Base-by-base conservation (phyloP, 2,329 filamentous ascomycete genomes). In the Talaromyces sp. region DNA sequence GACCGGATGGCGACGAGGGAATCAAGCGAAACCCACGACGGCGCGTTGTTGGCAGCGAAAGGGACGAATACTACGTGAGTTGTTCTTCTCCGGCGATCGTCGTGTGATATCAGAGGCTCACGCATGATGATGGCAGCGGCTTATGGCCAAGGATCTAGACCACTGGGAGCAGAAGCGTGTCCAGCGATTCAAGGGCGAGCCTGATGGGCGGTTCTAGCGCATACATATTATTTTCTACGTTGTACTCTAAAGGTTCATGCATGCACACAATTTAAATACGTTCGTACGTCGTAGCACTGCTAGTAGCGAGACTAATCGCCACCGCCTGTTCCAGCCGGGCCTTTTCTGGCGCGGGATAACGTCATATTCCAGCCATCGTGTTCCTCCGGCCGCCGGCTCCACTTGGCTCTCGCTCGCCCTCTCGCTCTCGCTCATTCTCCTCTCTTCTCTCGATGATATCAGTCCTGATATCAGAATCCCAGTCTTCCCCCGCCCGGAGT, bases 121-220 rank as follows among this genome's bases (percentile, higher is more conserved):
- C 28, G 57, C 14, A 36, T 18, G 42, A 31, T 53, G 57, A 52
- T 30, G 42, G 61, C 75, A 95, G 90, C 86, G 87, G 78, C 81
- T 91, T 44, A 90, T 91, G 68, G 90, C 91, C 34, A 96, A 96
- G 76, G 95, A 98, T 73, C 79, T 98, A 64, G 94, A 99, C 71
- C 85, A 92, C 72, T 99, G 95, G 95, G 94, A 98, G 75, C 95
- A 98, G 78, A 96, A 95, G 78, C 87, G 96, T 59, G 92, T 98
- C 10, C 87, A 96, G 79, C 83, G 95, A 73, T 83, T 97, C 64
- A 88, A 91, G 23, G 95, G 95, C 67, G 96, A 99, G 76, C 89
- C 86, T 64, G 94, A 99, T 75, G 94, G 94, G 36, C 85, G 91
- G 57, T 74, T 96, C 67, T 89, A 76, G 82, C 2, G 23, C 23